Evolutionary conservation across 495 filamentous ascomycete genomes (phyloP).

Genomic region (Hamigera avellanea): DNA sequence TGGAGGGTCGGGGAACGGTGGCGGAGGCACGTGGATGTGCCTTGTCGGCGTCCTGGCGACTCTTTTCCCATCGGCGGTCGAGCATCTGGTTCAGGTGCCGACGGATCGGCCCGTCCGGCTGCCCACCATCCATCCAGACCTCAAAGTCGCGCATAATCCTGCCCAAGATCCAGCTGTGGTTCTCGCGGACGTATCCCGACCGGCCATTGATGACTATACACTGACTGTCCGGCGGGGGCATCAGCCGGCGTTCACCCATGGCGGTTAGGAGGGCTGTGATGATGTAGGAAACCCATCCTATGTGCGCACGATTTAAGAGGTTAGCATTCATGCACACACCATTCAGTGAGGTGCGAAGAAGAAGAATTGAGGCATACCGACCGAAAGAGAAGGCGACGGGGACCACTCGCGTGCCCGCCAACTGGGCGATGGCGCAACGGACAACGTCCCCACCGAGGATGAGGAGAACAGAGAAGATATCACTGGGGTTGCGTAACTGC

Average conservation of each 20-base stretch:
- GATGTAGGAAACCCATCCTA: constrained; percentile 35
- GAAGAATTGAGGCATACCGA: constrained; percentile 4
- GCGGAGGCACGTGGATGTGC: too few relatives aligned
- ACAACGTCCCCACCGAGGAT: constrained; percentile 42
- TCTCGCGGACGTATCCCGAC: constrained; percentile 28
- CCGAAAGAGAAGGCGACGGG: constrained; percentile 46
- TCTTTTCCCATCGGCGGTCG: constrained; percentile 1
- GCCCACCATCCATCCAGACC: neutral
- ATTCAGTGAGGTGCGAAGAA: too few relatives aligned
- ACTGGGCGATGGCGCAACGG: constrained; percentile 32
- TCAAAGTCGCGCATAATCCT: constrained; percentile 39
- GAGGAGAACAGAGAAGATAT: constrained; percentile 33
- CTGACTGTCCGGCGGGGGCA: too few relatives aligned
- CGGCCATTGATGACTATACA: too few relatives aligned
- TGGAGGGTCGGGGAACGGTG: too few relatives aligned
- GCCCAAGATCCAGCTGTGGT: constrained; percentile 37
- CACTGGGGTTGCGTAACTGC: constrained; percentile 21
- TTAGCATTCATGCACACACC: neutral
- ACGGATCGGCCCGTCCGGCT: neutral
- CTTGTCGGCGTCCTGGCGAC: too few relatives aligned
- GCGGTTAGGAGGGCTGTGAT: too few relatives aligned
- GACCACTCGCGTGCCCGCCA: constrained; percentile 20
- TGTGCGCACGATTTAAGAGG: neutral
- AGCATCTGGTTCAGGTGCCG: neutral
- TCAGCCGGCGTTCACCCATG: too few relatives aligned